These are phyloP conservation scores for Hymenoscyphus occultus DNA, from an alignment of 2,329 filamentous ascomycete species.

Conservation along the genomic window DNA sequence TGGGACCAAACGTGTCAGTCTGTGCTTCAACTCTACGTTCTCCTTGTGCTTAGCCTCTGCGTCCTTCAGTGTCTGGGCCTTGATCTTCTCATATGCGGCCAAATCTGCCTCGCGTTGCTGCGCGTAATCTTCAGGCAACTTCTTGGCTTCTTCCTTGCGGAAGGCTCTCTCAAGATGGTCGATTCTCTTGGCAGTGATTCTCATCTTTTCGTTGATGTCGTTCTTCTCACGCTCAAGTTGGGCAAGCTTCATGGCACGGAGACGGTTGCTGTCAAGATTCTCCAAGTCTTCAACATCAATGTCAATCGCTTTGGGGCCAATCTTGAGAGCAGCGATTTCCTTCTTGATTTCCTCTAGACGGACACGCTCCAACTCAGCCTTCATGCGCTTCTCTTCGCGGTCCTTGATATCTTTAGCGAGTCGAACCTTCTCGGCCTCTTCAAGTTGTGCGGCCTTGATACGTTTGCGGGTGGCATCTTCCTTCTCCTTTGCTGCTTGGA, in stretches of 20 bases:
- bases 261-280: conserved; percentile 81
- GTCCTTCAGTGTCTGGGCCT: conserved; percentile 73
- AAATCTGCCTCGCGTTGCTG: conserved; percentile 75
- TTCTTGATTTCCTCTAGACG: conserved; percentile 92
- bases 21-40: conserved; percentile 89
- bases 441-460: conserved; percentile 79
- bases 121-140: conserved; percentile 81
- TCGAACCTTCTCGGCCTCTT: conserved; percentile 85
- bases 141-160: conserved; percentile 92
- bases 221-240: conserved; percentile 98
- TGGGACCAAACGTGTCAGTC: conserved; percentile 80
- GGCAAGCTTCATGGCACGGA: conserved; percentile 91
- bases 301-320: conserved; percentile 70
- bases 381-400: conserved; percentile 80
- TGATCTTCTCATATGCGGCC: conserved; percentile 75
- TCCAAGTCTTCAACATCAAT: conserved; percentile 81
- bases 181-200: conserved; percentile 89
- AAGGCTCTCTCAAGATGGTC: conserved; percentile 97
- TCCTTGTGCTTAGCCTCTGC: conserved; percentile 87
- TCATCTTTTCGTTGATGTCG: conserved; percentile 85
- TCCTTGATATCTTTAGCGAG: conserved; percentile 90
- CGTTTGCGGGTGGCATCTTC: conserved; percentile 89
- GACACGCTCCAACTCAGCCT: conserved; percentile 84
- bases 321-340: conserved; percentile 87
- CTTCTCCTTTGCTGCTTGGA: conserved; percentile 83